Percentiles rank a stretch among this genome's conserved stretches.
phyloP scores from a whole-genome alignment of 2,329 filamentous ascomycete species.

The Beauveria asiatica region DNA sequence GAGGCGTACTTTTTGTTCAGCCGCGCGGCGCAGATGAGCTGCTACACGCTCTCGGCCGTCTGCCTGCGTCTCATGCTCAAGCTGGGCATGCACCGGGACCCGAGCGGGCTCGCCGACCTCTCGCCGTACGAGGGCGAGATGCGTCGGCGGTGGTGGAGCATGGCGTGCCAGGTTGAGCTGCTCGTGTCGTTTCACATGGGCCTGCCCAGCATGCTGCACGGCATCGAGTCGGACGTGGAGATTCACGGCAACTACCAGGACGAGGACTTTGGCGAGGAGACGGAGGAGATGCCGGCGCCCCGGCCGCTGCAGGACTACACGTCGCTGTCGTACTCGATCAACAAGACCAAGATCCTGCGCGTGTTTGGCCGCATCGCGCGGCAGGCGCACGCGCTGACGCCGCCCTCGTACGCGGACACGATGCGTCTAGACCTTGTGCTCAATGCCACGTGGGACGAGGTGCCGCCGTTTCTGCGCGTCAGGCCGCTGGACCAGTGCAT shows the following conservation, averaged over 20 bases:
- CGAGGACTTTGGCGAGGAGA: conserved; percentile 53
- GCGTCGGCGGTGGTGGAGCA: conserved; percentile 44
- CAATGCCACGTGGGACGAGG: conserved; percentile 33
- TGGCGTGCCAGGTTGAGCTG: conserved; percentile 51
- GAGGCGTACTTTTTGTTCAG: conserved; percentile 46
- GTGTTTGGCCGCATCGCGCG: conserved; percentile 42
- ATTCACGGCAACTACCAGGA: conserved; percentile 56
- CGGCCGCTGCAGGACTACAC: conserved; percentile 53
- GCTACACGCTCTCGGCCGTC: conserved; percentile 43
- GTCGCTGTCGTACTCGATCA: conserved; percentile 44
- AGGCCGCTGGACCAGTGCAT: conserved; percentile 40
- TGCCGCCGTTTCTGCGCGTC: conserved; percentile 42
- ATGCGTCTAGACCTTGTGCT: conserved; percentile 38
- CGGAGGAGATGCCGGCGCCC: conserved; percentile 43
- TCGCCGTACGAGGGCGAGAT: conserved; percentile 46
- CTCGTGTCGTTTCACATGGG: conserved; percentile 60
- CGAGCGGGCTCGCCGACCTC: conserved; percentile 40
- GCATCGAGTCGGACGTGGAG: conserved; percentile 54
- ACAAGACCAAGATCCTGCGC: conserved; percentile 39
- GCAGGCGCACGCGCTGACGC: conserved; percentile 39
- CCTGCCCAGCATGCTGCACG: conserved; percentile 56
- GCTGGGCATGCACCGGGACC: conserved; percentile 51
- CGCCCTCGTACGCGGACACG: conserved; percentile 41
- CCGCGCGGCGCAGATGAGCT: conserved; percentile 42
- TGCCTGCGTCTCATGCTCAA: conserved; percentile 47